A percentile compares a stretch with the other conserved stretches of the same genome.
Evolutionary conservation across 805 yeast species (phyloP).

Genomic region (Ogataea corticis): DNA sequence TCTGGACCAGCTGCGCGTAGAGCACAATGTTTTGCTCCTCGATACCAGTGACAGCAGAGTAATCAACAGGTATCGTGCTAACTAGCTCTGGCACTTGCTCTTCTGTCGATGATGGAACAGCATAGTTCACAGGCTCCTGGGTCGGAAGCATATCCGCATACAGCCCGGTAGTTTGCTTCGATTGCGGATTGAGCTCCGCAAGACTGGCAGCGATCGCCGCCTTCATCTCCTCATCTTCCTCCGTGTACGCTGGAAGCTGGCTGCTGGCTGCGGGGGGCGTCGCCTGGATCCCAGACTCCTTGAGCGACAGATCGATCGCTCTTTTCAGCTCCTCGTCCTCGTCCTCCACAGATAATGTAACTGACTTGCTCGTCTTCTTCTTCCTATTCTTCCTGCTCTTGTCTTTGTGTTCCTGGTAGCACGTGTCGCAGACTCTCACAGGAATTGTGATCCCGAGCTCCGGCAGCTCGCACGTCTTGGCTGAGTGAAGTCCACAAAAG

Average conservation of each 20-base stretch:
- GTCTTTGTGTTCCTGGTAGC: constrained; percentile 62
- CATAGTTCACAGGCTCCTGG: not conserved
- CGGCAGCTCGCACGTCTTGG: constrained; percentile 68
- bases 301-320: constrained; percentile 79
- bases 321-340: constrained; percentile 76
- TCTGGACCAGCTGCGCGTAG: constrained; percentile 67
- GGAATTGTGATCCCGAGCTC: constrained; percentile 84
- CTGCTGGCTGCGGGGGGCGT: not conserved
- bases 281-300: constrained; percentile 42
- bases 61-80: constrained; percentile 6
- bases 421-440: constrained; percentile 92
- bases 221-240: constrained; percentile 83
- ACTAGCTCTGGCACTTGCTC: no score
- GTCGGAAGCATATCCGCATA: constrained; percentile 30
- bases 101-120: not conserved
- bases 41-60: constrained; percentile 46
- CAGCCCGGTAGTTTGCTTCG: constrained; percentile 25
- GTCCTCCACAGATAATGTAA: constrained; percentile 54
- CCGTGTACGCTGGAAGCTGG: constrained; percentile 38
- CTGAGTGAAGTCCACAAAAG: constrained; percentile 83
- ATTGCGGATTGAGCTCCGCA: constrained; percentile 55
- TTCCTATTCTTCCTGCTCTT: constrained; percentile 27
- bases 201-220: constrained; percentile 94
- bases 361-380: constrained; percentile 22
- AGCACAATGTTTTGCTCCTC: constrained; percentile 73